phyloP scores from a whole-genome alignment of 768 basidiomycete species.

The Suillus alpinus region DNA sequence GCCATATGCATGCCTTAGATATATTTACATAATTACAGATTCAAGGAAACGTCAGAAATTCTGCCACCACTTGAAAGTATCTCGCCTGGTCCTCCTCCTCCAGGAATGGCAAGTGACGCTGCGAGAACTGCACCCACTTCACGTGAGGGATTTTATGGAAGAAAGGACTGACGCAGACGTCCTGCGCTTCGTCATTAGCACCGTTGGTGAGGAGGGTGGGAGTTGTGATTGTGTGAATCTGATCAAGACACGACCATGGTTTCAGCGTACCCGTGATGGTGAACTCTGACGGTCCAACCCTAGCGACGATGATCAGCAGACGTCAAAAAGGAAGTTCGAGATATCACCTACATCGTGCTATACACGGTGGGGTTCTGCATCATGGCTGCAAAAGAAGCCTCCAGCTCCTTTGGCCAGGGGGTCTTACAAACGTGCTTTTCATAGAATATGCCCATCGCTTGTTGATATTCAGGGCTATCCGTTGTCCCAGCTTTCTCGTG shows the following conservation, averaged over 20 bases:
- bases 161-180: conserved; percentile 27
- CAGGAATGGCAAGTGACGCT: conserved; percentile 38
- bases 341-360: conserved; percentile 14
- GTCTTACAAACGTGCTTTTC: conserved; percentile 28
- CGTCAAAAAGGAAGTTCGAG: conserved; percentile 1
- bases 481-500: conserved; percentile 27
- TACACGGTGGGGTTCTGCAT: conserved; percentile 15
- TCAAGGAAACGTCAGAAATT: conserved; percentile 35
- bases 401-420: conserved; percentile 27
- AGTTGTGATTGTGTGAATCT: conserved; percentile 33
- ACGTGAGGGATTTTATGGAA: conserved; percentile 24
- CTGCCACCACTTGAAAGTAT: conserved; percentile 36
- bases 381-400: conserved; percentile 14
- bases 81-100: conserved; percentile 37
- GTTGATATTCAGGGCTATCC: conserved; percentile 24
- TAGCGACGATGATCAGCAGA: neutral
- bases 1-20: too few species aligned
- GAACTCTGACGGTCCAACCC: conserved; percentile 27
- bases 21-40: too few species aligned
- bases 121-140: conserved; percentile 27
- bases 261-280: conserved; percentile 35
- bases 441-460: conserved; percentile 19
- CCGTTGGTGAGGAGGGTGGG: conserved; percentile 37
- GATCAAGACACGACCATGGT: conserved; percentile 40
- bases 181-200: conserved; percentile 29